Conservation (phyloP, 257 asterid genomes). For the Verbena officinalis region DNA sequence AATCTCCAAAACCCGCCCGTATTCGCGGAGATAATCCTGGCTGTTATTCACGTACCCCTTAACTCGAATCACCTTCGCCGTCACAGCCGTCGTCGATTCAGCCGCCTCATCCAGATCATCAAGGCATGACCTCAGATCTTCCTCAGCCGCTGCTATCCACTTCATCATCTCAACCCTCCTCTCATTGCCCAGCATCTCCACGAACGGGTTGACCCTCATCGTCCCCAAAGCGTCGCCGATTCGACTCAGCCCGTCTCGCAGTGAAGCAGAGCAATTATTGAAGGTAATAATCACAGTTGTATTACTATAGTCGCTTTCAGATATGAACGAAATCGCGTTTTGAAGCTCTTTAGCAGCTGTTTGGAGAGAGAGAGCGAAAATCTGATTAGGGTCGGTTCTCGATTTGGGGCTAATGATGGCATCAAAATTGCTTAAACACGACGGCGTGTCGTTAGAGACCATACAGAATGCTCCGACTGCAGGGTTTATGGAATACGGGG, state of each 20-base stretch:
- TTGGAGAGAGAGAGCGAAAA: slow-evolving; percentile 27
- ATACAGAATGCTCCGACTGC: slow-evolving; percentile 9
- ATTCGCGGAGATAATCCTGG: slow-evolving; percentile 1
- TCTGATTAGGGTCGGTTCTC: slow-evolving; percentile 5
- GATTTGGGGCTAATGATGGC: slow-evolving; percentile 12
- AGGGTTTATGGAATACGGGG: background rate
- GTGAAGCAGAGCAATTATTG: slow-evolving; percentile 2
- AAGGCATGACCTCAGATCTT: slow-evolving; percentile 4
- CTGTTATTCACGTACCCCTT: slow-evolving; percentile 27
- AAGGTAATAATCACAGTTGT: too few relatives aligned
- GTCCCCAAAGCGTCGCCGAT: slow-evolving; percentile 1
- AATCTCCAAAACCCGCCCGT: slow-evolving; percentile 9
- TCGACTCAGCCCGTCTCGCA: slow-evolving; percentile 1
- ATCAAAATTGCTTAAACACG: background rate
- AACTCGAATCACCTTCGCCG: slow-evolving; percentile 19
- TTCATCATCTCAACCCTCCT: slow-evolving; percentile 13
- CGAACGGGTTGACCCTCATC: slow-evolving; percentile 19
- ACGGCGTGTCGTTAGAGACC: background rate
- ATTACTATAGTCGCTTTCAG: background rate
- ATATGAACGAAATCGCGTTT: slow-evolving; percentile 4
- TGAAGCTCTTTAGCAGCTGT: slow-evolving; percentile 14
- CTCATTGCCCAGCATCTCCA: background rate
- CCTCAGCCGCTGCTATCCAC: slow-evolving; percentile 16
- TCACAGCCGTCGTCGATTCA: slow-evolving; percentile 17
- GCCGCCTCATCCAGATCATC: too few relatives aligned